Percentiles rank a stretch among this genome's conserved stretches.
Conservation (phyloP, 179 eudicot species). For the Drosera spatulata region DNA sequence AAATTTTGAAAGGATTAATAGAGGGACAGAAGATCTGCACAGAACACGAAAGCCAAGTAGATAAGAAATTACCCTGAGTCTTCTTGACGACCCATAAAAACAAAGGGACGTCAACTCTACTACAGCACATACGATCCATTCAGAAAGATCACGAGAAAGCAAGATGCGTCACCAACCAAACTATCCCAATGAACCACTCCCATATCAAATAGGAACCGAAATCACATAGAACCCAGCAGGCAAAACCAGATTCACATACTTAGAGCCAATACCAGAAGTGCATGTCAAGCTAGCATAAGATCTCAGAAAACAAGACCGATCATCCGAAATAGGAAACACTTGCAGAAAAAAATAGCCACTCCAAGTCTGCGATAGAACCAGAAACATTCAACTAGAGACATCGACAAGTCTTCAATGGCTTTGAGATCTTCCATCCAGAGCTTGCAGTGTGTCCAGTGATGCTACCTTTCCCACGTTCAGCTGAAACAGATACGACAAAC, state of each 20-base stretch:
- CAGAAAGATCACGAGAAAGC: slow-evolving; percentile 5
- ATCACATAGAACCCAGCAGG: slow-evolving; percentile 23
- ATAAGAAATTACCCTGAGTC: slow-evolving; percentile 23
- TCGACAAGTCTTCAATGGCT: slow-evolving; percentile 2
- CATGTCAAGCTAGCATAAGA: slow-evolving; percentile 33
- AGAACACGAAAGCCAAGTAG: slow-evolving; percentile 5
- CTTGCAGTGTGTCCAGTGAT: not conserved
- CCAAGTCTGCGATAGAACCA: slow-evolving; percentile 28
- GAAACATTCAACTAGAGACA: slow-evolving; percentile 21
- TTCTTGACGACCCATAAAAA: slow-evolving; percentile 12
- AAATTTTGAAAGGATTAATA: slow-evolving; percentile 9
- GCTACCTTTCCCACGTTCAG: not conserved
- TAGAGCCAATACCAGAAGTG: slow-evolving; percentile 31
- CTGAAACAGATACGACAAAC: slow-evolving; percentile 3
- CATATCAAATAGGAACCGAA: slow-evolving; percentile 18
- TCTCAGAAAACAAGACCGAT: slow-evolving; percentile 32
- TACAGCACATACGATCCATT: slow-evolving; percentile 12
- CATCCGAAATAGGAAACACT: slow-evolving; percentile 30
- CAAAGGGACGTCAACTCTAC: slow-evolving; percentile 18
- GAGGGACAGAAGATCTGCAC: not conserved
- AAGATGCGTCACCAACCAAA: slow-evolving; percentile 13
- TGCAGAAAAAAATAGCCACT: slow-evolving; percentile 28
- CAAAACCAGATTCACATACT: slow-evolving; percentile 27
- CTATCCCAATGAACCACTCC: slow-evolving; percentile 13
- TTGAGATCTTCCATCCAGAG: not conserved